These are phyloP conservation scores for Plantago lanceolata DNA, from an alignment of 305 asterid genomes.

Conservation along the genomic window DNA sequence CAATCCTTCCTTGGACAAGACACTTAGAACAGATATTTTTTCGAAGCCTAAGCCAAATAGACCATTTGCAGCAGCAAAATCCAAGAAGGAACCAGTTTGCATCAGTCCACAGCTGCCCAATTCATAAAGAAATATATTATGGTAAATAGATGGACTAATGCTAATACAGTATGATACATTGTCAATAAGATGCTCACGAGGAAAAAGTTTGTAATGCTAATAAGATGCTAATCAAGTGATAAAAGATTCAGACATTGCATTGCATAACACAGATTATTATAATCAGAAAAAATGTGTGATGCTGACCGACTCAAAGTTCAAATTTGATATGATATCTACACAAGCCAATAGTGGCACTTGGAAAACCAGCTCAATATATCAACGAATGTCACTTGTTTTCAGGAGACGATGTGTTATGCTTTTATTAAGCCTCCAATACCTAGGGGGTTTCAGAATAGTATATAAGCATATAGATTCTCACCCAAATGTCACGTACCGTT, in stretches of 20 bases:
- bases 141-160: neutral
- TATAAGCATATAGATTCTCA: slow-evolving; percentile 26
- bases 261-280: neutral
- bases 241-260: too few relatives aligned
- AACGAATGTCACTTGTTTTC: too few relatives aligned
- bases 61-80: slow-evolving; percentile 81
- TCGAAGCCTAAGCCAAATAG: slow-evolving; percentile 78
- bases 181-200: too few relatives aligned
- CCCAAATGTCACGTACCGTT: slow-evolving; percentile 74
- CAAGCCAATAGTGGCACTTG: too few relatives aligned
- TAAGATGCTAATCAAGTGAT: too few relatives aligned
- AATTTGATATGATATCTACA: neutral
- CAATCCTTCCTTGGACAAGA: slow-evolving; percentile 56
- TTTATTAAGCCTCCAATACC: neutral
- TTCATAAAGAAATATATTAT: slow-evolving; percentile 19
- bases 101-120: slow-evolving; percentile 73
- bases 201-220: too few relatives aligned
- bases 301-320: neutral
- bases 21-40: slow-evolving; percentile 76
- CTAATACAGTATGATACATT: too few relatives aligned
- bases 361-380: too few relatives aligned
- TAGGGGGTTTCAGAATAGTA: neutral
- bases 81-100: slow-evolving; percentile 83
- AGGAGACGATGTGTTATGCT: too few relatives aligned
- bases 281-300: neutral